Evolutionary conservation across 192 early-diverging fungal genomes (phyloP).

Genomic region (Coemansia reversa): DNA sequence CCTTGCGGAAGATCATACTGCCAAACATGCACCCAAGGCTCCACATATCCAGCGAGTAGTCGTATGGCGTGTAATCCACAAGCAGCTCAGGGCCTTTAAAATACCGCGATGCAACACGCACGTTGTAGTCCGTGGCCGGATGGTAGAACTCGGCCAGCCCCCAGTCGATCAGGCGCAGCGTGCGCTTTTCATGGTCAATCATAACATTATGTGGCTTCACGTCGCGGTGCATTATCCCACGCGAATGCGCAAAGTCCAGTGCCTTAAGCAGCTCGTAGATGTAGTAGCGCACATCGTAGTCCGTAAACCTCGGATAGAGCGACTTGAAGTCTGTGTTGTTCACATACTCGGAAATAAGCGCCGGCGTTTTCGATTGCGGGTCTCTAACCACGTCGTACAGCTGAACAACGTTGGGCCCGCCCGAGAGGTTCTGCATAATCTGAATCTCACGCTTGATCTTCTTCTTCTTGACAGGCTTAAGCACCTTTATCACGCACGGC

Average conservation of each 20-base stretch:
- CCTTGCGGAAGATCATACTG: slow-evolving; percentile 99
- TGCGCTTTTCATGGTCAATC: slow-evolving; percentile 97
- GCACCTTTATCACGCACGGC: slow-evolving; percentile 97
- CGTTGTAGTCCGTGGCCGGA: slow-evolving; percentile 95
- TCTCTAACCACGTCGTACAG: slow-evolving; percentile 94
- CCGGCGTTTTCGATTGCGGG: slow-evolving; percentile 94
- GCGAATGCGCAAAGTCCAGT: slow-evolving; percentile 95
- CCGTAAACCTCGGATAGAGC: slow-evolving; percentile 91
- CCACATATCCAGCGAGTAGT: slow-evolving; percentile 99
- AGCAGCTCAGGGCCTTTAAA: slow-evolving; percentile 99
- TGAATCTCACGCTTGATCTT: slow-evolving; percentile 99
- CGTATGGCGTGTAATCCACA: slow-evolving; percentile 98
- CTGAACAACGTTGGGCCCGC: slow-evolving; percentile 90
- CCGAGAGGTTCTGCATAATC: slow-evolving; percentile 95
- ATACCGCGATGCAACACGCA: slow-evolving; percentile 97
- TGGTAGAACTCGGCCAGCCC: slow-evolving; percentile 99
- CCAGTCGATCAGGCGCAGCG: slow-evolving; percentile 97
- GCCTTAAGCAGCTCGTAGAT: slow-evolving; percentile 97
- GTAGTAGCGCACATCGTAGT: slow-evolving; percentile 95
- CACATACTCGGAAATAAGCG: slow-evolving; percentile 94
- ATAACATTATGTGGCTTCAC: slow-evolving; percentile 99
- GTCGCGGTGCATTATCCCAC: slow-evolving; percentile 99
- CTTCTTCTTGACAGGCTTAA: slow-evolving; percentile 99
- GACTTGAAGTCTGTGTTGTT: slow-evolving; percentile 98
- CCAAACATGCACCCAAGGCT: slow-evolving; percentile 99